Conservation (phyloP, 768 basidiomycete genomes). For the Lactarius trivialis region DNA sequence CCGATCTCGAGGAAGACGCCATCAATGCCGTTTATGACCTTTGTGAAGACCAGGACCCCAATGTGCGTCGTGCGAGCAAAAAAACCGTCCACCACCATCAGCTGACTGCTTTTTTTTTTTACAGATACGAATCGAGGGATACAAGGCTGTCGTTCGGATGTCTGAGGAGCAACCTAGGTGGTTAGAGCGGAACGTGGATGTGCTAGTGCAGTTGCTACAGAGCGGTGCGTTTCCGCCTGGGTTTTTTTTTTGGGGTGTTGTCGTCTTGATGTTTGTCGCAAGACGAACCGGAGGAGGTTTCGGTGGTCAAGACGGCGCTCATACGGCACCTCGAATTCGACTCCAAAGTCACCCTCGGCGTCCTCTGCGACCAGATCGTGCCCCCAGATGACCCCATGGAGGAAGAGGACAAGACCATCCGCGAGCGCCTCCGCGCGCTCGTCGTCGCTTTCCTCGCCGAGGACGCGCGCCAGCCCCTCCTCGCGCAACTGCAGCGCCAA, state of each 20-base stretch:
- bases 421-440: constrained; percentile 50
- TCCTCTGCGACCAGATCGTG: constrained; percentile 62
- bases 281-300: constrained; percentile 62
- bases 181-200: constrained; percentile 68
- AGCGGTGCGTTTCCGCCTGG: constrained; percentile 44
- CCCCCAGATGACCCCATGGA: constrained; percentile 45
- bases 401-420: constrained; percentile 51
- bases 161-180: constrained; percentile 46
- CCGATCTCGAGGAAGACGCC: constrained; percentile 65
- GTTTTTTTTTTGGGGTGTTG: no score
- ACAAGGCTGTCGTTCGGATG: constrained; percentile 49
- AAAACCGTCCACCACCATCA: not conserved
- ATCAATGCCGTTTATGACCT: constrained; percentile 76
- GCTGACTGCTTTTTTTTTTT: not conserved
- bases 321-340: constrained; percentile 60
- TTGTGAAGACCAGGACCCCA: constrained; percentile 58
- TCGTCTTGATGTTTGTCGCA: no score
- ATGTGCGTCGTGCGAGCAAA: constrained; percentile 33
- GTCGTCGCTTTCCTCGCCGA: constrained; percentile 54
- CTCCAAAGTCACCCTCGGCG: constrained; percentile 50
- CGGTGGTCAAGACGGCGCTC: constrained; percentile 53
- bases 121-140: constrained; percentile 66
- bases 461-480: constrained; percentile 43
- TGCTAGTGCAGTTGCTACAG: constrained; percentile 67
- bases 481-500: constrained; percentile 38